Conservation (phyloP, 768 basidiomycete species). For the Mycena alexandri region DNA sequence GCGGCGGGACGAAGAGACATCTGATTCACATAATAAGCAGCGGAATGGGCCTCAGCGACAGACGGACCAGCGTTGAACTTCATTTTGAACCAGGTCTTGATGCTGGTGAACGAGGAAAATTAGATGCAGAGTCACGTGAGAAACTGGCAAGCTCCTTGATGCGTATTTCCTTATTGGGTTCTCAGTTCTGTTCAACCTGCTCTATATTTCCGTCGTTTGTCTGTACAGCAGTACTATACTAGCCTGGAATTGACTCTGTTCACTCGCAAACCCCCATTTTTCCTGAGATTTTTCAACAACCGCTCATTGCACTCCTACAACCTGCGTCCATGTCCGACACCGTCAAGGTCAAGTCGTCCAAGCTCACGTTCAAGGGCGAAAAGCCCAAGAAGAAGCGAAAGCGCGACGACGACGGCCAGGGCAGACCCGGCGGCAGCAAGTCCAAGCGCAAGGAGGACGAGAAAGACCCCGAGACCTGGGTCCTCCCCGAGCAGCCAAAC, state of each 20-base stretch:
- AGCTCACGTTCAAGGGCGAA: slow-evolving; percentile 92
- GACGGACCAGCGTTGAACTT: slow-evolving; percentile 86
- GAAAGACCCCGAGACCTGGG: slow-evolving; percentile 82
- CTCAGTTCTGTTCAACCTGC: too few relatives aligned
- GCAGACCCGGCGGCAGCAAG: slow-evolving; percentile 50
- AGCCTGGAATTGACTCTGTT: too few relatives aligned
- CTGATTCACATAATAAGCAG: slow-evolving; percentile 54
- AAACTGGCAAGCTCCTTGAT: background rate
- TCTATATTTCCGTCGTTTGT: too few relatives aligned
- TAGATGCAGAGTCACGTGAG: slow-evolving; percentile 14
- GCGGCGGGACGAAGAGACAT: slow-evolving; percentile 93
- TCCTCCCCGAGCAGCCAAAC: slow-evolving; percentile 74
- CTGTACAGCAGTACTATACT: too few relatives aligned
- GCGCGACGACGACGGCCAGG: slow-evolving; percentile 66
- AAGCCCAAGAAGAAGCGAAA: slow-evolving; percentile 88
- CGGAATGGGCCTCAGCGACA: slow-evolving; percentile 21
- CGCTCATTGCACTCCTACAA: too few relatives aligned
- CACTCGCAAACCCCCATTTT: too few relatives aligned
- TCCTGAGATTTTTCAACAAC: too few relatives aligned
- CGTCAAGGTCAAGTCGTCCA: slow-evolving; percentile 72
- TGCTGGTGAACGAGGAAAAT: slow-evolving; percentile 27
- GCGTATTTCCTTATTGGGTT: too few relatives aligned
- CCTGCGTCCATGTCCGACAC: slow-evolving; percentile 8
- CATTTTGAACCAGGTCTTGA: slow-evolving; percentile 56
- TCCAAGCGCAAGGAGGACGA: slow-evolving; percentile 67